Percentiles rank a stretch among this genome's conserved stretches.
These are phyloP conservation scores for Apiospora koreana DNA, from an alignment of 2,329 filamentous ascomycete species.

Conservation along the genomic window DNA sequence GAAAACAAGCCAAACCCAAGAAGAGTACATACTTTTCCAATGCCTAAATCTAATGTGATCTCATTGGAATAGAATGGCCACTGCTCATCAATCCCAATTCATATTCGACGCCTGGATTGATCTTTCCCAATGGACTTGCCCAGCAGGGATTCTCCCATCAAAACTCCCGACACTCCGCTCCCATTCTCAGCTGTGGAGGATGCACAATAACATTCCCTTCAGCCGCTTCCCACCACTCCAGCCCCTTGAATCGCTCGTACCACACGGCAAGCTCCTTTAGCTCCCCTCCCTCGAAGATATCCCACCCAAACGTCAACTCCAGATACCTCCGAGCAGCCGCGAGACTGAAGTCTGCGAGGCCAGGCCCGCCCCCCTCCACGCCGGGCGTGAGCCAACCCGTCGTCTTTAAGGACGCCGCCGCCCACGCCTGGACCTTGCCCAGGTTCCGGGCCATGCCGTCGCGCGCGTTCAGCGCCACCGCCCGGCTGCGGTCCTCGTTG, in stretches of 20 bases:
- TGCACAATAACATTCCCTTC: conserved; percentile 18
- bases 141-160: too few relatives aligned
- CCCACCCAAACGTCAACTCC: conserved; percentile 18
- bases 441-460: conserved; percentile 14
- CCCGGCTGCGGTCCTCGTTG: conserved; percentile 19
- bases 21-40: too few relatives aligned
- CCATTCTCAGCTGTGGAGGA: conserved; percentile 15
- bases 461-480: conserved; percentile 18
- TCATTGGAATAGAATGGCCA: too few relatives aligned
- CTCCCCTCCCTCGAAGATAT: conserved; percentile 18
- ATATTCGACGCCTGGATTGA: too few relatives aligned
- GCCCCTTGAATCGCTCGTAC: conserved; percentile 20
- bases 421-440: conserved; percentile 19
- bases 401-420: conserved; percentile 11
- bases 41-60: too few relatives aligned
- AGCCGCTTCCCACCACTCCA: conserved; percentile 22
- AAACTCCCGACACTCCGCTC: conserved; percentile 11
- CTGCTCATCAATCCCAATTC: too few relatives aligned
- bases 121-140: too few relatives aligned
- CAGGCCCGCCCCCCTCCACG: conserved; percentile 18
- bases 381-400: conserved; percentile 26
- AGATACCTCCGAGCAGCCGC: conserved; percentile 21
- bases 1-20: too few relatives aligned
- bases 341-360: conserved; percentile 21
- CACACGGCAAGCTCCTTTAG: conserved; percentile 18